Conservation (phyloP, 2,329 filamentous ascomycete genomes). For the Aspergillus fructus region DNA sequence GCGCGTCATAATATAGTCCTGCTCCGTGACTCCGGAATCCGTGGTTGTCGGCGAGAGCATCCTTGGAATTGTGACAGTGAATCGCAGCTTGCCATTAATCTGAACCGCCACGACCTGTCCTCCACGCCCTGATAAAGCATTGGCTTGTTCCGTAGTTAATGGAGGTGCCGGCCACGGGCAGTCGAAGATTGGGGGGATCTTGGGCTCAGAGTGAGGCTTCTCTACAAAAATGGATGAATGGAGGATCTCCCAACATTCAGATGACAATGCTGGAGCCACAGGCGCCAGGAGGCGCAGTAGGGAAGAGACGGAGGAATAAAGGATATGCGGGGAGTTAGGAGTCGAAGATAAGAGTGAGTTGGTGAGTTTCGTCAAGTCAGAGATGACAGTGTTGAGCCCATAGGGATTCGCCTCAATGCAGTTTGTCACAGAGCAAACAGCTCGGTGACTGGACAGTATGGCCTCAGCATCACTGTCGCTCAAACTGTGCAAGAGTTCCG, state of each 20-base stretch:
- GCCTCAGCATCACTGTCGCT: slow-evolving; percentile 45
- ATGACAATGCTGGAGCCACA: slow-evolving; percentile 74
- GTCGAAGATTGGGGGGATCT: slow-evolving; percentile 43
- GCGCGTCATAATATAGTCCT: slow-evolving; percentile 61
- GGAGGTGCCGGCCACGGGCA: slow-evolving; percentile 57
- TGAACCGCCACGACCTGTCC: slow-evolving; percentile 63
- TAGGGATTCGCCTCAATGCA: slow-evolving; percentile 71
- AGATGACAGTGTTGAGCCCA: slow-evolving; percentile 78
- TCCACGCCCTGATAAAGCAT: slow-evolving; percentile 50
- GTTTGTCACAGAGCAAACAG: slow-evolving; percentile 65
- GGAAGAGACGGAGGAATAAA: slow-evolving; percentile 49
- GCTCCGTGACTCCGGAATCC: slow-evolving; percentile 36
- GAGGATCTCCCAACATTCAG: slow-evolving; percentile 74
- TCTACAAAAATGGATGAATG: slow-evolving; percentile 23
- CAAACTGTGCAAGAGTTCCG: slow-evolving; percentile 30
- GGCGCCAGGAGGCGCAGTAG: slow-evolving; percentile 75
- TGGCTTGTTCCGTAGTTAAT: slow-evolving; percentile 39
- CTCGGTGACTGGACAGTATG: slow-evolving; percentile 66
- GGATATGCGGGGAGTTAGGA: slow-evolving; percentile 38
- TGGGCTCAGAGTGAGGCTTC: not conserved
- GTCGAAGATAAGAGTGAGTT: slow-evolving; percentile 60
- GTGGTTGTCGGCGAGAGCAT: slow-evolving; percentile 41
- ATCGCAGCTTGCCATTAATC: slow-evolving; percentile 75
- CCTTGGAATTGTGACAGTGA: slow-evolving; percentile 63
- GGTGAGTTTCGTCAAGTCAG: slow-evolving; percentile 77